These are phyloP conservation scores for Paxillus rubicundulus DNA, from an alignment of 768 basidiomycete genomes.

Conservation along the genomic window DNA sequence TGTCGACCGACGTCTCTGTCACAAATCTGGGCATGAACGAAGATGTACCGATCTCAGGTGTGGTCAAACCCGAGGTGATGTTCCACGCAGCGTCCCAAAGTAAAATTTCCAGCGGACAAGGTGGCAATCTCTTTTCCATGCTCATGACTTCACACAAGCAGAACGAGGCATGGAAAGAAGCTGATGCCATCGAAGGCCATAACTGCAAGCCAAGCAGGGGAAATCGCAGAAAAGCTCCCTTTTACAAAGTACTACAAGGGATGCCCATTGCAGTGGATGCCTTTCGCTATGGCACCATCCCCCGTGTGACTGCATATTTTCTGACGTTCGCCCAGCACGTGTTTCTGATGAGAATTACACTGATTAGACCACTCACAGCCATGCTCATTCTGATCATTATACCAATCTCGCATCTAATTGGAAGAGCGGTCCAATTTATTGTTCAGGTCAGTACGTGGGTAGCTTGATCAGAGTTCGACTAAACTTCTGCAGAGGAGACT, in stretches of 20 bases:
- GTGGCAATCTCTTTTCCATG: constrained; percentile 61
- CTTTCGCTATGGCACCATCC: constrained; percentile 91
- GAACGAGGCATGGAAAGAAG: constrained; percentile 83
- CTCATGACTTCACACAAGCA: constrained; percentile 89
- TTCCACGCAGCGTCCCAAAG: background rate
- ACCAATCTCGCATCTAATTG: constrained; percentile 87
- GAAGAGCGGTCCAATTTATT: constrained; percentile 93
- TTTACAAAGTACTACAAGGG: constrained; percentile 93
- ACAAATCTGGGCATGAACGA: background rate
- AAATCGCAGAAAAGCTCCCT: constrained; percentile 76
- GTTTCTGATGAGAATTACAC: background rate
- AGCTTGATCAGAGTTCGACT: background rate
- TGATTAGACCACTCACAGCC: constrained; percentile 45
- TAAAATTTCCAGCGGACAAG: background rate
- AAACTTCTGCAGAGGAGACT: constrained; percentile 54
- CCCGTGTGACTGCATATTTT: constrained; percentile 87
- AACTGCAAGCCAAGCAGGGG: constrained; percentile 46
- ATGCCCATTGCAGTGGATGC: constrained; percentile 99
- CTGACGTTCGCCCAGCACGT: constrained; percentile 58
- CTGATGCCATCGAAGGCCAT: constrained; percentile 49
- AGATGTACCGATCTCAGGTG: background rate
- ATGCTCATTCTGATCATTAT: constrained; percentile 97
- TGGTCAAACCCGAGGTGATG: background rate
- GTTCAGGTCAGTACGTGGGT: constrained; percentile 50
- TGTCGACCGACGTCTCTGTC: background rate